Percentiles rank a stretch among this genome's conserved stretches.
Conservation (phyloP, 257 asterid genomes). For the Eucommia ulmoides region DNA sequence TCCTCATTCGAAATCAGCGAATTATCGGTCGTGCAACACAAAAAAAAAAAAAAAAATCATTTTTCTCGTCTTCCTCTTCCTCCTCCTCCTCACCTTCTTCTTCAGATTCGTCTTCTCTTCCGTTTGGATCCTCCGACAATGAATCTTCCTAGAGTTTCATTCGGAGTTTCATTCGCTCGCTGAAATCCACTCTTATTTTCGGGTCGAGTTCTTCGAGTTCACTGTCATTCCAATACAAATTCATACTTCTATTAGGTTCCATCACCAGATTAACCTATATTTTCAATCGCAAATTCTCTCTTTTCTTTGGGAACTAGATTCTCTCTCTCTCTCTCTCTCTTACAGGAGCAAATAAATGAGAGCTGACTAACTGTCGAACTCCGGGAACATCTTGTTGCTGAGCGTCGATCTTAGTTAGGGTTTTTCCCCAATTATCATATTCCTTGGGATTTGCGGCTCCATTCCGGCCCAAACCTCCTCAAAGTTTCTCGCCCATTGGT, state of each 20-base stretch:
- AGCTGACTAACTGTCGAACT: no score
- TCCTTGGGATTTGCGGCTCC: no score
- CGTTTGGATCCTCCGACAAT: background rate
- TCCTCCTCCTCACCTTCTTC: conserved; percentile 16
- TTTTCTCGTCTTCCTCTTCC: conserved; percentile 27
- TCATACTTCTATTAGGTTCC: background rate
- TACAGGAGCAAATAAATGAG: no score
- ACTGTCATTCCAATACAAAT: background rate
- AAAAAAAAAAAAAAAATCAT: conserved; percentile 61
- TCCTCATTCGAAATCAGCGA: conserved; percentile 81
- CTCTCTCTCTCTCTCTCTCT: no score
- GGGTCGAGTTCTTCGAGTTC: background rate
- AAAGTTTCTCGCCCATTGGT: no score
- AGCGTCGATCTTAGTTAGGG: no score
- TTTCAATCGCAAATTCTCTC: no score
- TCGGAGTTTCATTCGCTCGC: background rate
- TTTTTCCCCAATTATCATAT: no score
- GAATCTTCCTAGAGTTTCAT: background rate
- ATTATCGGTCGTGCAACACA: conserved; percentile 28
- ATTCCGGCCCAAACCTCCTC: no score
- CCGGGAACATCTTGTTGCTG: no score
- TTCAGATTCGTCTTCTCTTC: background rate
- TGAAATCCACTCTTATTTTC: background rate
- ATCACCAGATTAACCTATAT: background rate
- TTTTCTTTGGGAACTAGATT: no score